These are phyloP conservation scores for Ceratocystiopsis minuta DNA, from an alignment of 2,329 filamentous ascomycete genomes.

Conservation along the genomic window DNA sequence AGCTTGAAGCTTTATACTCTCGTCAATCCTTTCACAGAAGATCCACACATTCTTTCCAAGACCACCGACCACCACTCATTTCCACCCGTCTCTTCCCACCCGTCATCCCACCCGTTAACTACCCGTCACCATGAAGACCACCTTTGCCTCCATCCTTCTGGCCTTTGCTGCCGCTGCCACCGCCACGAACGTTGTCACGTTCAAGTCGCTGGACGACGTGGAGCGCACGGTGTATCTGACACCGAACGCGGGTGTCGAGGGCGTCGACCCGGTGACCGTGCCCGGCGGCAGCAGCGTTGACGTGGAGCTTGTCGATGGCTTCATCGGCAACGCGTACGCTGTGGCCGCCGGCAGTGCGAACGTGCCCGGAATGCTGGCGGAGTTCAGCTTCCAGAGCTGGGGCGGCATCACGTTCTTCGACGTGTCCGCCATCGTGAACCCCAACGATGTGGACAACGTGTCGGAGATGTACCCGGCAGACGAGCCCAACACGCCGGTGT, in stretches of 20 bases:
- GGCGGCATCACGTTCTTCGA: constrained; percentile 22
- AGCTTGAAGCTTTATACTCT: too few species aligned
- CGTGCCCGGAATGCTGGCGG: constrained; percentile 20
- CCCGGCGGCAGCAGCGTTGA: constrained; percentile 19
- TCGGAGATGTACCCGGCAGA: constrained; percentile 20
- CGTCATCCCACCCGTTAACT: too few species aligned
- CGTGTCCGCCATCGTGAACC: constrained; percentile 27
- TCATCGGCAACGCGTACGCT: constrained; percentile 19
- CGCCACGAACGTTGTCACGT: constrained; percentile 33
- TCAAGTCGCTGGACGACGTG: constrained; percentile 37
- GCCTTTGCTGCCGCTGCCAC: constrained; percentile 19
- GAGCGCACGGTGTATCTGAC: constrained; percentile 34
- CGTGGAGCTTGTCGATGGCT: constrained; percentile 16
- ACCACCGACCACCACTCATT: too few species aligned
- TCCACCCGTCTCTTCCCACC: too few species aligned
- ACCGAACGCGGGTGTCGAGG: constrained; percentile 19
- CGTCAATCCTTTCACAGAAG: too few species aligned
- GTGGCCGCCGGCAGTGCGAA: constrained; percentile 15
- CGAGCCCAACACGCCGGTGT: constrained; percentile 13
- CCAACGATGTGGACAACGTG: constrained; percentile 20
- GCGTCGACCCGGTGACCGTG: constrained; percentile 23
- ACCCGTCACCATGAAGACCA: background rate
- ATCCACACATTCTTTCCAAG: too few species aligned
- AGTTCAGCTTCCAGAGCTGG: constrained; percentile 19
- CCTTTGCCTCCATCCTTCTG: background rate